Evolutionary conservation across 2,329 filamentous ascomycete species (phyloP).

Genomic region (Aurifilum marmelostoma): DNA sequence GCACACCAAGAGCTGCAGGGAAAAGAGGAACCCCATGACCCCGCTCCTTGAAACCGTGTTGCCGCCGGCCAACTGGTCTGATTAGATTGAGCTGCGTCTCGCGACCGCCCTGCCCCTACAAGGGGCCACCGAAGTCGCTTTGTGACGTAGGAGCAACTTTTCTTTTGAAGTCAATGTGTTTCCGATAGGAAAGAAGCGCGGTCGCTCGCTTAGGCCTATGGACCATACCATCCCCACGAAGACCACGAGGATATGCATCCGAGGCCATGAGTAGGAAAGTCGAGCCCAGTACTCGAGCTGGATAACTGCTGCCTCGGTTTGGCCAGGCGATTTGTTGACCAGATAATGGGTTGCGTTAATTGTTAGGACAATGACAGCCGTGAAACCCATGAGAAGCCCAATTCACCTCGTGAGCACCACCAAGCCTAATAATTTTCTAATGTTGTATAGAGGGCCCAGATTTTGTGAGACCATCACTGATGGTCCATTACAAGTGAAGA

Average conservation of each 20-base stretch:
- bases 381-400: background rate
- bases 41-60: background rate
- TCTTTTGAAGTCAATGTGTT: background rate
- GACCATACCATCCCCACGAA: too few relatives aligned
- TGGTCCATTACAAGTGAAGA: background rate
- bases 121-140: background rate
- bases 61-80: background rate
- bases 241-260: too few relatives aligned
- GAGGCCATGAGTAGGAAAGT: too few relatives aligned
- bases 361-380: too few relatives aligned
- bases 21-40: background rate
- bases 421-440: too few relatives aligned
- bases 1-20: background rate
- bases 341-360: too few relatives aligned
- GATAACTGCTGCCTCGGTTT: too few relatives aligned
- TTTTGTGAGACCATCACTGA: background rate
- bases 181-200: background rate
- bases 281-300: too few relatives aligned
- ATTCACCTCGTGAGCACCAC: background rate
- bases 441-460: background rate
- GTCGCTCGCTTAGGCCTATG: background rate
- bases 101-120: background rate
- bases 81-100: background rate
- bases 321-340: too few relatives aligned
- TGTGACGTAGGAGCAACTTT: background rate